These are phyloP conservation scores for Cryoendolithus antarcticus DNA, from an alignment of 2,329 filamentous ascomycete species.

Conservation along the genomic window DNA sequence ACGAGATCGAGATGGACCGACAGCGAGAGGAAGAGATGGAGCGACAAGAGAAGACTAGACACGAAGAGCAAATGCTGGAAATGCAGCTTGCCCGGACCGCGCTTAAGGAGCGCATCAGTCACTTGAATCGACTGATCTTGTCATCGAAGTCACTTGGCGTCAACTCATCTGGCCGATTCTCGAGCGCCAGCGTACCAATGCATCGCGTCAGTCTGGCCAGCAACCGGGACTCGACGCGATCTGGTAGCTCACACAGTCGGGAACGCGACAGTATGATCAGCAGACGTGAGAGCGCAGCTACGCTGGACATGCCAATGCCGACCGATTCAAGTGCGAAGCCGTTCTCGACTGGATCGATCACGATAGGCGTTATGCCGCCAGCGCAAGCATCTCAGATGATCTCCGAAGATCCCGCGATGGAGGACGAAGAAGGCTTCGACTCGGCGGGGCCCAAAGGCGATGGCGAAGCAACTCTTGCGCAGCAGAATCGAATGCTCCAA, in stretches of 20 bases:
- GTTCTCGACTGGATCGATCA: constrained; percentile 20
- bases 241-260: constrained; percentile 23
- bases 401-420: constrained; percentile 23
- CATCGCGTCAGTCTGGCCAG: constrained; percentile 20
- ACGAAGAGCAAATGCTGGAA: constrained; percentile 95
- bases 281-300: constrained; percentile 20
- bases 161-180: constrained; percentile 62
- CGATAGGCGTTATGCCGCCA: constrained; percentile 18
- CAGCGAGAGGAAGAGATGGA: constrained; percentile 56
- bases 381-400: constrained; percentile 17
- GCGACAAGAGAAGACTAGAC: constrained; percentile 56
- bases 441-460: constrained; percentile 66
- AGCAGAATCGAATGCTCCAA: constrained; percentile 86
- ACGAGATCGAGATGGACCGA: constrained; percentile 59
- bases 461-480: constrained; percentile 64
- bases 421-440: constrained; percentile 31
- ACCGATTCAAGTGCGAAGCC: constrained; percentile 15
- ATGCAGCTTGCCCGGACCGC: constrained; percentile 96
- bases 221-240: neutral
- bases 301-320: constrained; percentile 27
- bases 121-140: constrained; percentile 86
- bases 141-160: constrained; percentile 94
- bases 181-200: constrained; percentile 27
- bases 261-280: constrained; percentile 15
- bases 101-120: constrained; percentile 92